Percentiles rank a stretch among this genome's conserved stretches.
Conservation (phyloP, 192 early-diverging fungal genomes). For the Coemansia sp. region DNA sequence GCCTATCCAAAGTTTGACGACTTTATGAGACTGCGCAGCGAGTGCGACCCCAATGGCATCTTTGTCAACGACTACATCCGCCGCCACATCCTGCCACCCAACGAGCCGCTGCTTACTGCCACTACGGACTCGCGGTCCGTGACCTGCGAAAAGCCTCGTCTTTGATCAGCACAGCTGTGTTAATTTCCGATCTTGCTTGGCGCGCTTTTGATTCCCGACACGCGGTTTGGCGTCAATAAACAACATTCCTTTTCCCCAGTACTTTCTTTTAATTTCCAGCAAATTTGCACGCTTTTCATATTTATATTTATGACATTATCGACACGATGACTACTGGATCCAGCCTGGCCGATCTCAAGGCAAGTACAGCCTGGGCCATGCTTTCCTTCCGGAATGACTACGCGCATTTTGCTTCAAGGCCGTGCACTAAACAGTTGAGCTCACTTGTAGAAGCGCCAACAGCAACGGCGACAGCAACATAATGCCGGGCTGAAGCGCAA, state of each 20-base stretch:
- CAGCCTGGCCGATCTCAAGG: slow-evolving; percentile 37
- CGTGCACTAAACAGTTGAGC: background rate
- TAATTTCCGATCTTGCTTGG: slow-evolving; percentile 15
- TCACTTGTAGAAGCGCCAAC: slow-evolving; percentile 30
- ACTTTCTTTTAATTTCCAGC: background rate
- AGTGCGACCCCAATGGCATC: slow-evolving; percentile 68
- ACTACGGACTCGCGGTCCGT: background rate
- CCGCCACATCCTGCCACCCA: slow-evolving; percentile 59
- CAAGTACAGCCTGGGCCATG: background rate
- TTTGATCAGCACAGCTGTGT: slow-evolving; percentile 58
- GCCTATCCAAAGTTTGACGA: slow-evolving; percentile 67
- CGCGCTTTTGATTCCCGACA: too few species aligned
- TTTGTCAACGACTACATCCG: slow-evolving; percentile 76
- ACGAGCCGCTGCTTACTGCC: slow-evolving; percentile 4
- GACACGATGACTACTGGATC: slow-evolving; percentile 9
- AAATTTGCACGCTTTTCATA: background rate
- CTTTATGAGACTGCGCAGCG: slow-evolving; percentile 59
- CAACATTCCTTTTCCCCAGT: too few species aligned
- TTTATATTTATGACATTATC: background rate
- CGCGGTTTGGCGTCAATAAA: too few species aligned
- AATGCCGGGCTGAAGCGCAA: slow-evolving; percentile 28
- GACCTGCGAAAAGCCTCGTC: background rate
- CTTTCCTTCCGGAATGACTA: background rate
- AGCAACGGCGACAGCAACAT: slow-evolving; percentile 30
- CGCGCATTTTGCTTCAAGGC: background rate